A percentile compares a stretch with the other conserved stretches of the same genome.
These are phyloP conservation scores for Kwoniella bestiolae DNA, from an alignment of 768 basidiomycete genomes.

Conservation along the genomic window DNA sequence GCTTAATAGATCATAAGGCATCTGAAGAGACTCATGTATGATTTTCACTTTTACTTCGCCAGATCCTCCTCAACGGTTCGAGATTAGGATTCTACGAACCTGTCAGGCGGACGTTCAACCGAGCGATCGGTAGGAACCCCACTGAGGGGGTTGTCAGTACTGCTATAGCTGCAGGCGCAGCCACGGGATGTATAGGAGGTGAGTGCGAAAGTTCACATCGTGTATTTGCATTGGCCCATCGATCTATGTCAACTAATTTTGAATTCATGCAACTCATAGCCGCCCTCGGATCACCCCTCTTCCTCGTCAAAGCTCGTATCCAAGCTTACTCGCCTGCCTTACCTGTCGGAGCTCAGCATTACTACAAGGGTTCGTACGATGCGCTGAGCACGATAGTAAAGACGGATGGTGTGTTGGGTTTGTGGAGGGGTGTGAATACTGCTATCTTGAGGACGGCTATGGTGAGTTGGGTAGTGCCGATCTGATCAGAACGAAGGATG, in stretches of 20 bases:
- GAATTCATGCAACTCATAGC: too few relatives aligned
- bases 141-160: conserved; percentile 73
- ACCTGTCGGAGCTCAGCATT: conserved; percentile 91
- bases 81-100: conserved; percentile 98
- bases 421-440: conserved; percentile 88
- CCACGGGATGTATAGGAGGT: conserved; percentile 91
- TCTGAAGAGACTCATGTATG: not conserved
- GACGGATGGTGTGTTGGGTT: conserved; percentile 76
- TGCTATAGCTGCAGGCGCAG: conserved; percentile 82
- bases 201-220: too few relatives aligned
- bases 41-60: not conserved
- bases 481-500: not conserved
- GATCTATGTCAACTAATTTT: too few relatives aligned
- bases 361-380: conserved; percentile 82
- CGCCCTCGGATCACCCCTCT: conserved; percentile 59
- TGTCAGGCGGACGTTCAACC: conserved; percentile 73
- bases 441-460: conserved; percentile 91
- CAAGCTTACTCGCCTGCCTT: conserved; percentile 96
- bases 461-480: conserved; percentile 60
- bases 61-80: conserved; percentile 92
- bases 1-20: not conserved
- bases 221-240: too few relatives aligned
- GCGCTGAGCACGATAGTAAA: conserved; percentile 79
- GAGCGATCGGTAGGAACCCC: conserved; percentile 66
- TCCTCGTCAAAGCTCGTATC: conserved; percentile 96